Evolutionary conservation across 805 yeast species (phyloP).

Genomic region (Kodamaea laetipori): DNA sequence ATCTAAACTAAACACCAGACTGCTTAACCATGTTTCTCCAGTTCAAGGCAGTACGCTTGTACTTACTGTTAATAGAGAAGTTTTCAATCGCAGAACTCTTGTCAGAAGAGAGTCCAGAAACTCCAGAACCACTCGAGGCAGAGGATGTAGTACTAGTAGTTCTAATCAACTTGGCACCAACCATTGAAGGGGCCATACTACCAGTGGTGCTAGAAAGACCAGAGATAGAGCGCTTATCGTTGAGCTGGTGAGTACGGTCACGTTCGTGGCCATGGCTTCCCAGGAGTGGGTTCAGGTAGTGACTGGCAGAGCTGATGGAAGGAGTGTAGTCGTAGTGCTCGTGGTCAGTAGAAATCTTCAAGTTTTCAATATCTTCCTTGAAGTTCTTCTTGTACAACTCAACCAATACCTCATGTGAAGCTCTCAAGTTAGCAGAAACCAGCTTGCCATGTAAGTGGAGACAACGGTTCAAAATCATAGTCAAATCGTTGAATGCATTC

Average conservation of each 20-base stretch:
- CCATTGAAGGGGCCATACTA: constrained; percentile 16
- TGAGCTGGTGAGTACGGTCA: constrained; percentile 8
- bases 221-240: constrained; percentile 25
- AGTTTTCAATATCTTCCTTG: constrained; percentile 55
- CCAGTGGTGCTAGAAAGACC: constrained; percentile 15
- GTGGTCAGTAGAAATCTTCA: constrained; percentile 40
- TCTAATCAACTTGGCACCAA: constrained; percentile 27
- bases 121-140: constrained; percentile 29
- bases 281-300: constrained; percentile 9
- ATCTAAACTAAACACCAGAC: not conserved
- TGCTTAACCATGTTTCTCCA: constrained; percentile 34
- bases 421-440: constrained; percentile 55
- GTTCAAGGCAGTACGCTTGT: constrained; percentile 40
- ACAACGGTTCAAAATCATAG: constrained; percentile 64
- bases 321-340: constrained; percentile 31
- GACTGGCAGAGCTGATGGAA: constrained; percentile 11
- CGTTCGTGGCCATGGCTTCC: constrained; percentile 5
- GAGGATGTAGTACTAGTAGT: constrained; percentile 23
- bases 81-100: constrained; percentile 17
- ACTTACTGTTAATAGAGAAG: constrained; percentile 14
- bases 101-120: constrained; percentile 31
- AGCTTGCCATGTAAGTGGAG: constrained; percentile 68
- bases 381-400: constrained; percentile 69
- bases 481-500: constrained; percentile 66
- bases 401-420: constrained; percentile 68